Base-by-base conservation (phyloP, 257 asterid genomes). In the Penstemon eatonii region DNA sequence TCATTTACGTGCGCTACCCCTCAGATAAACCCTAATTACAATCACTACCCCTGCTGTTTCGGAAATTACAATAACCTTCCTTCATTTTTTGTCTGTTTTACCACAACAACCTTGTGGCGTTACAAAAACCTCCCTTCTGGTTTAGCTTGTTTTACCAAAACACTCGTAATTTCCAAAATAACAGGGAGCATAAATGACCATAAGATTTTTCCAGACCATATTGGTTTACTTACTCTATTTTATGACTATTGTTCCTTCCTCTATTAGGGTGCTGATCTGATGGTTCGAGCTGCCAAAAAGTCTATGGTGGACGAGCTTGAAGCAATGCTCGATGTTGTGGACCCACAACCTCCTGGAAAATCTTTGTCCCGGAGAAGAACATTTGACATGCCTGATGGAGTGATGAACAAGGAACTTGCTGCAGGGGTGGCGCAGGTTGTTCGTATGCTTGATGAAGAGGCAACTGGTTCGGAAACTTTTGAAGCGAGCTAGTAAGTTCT, bases 321-420 rank as follows among this genome's bases (percentile, higher is more conserved):
- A 75, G 96, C 96, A 61, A 94, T 89, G 96, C 97, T 94, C 5
- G 99, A 91, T 4, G 96, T 86, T 7, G 89, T 94, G 53, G 99
- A 94, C 73, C 99, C 99, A 37, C 93, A 86, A 57, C 91, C 99
- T 63, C 53, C 76, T 0, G 95, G 89, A 4, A 87, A 81, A 76
- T 78, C 88, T 15, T 37, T 75, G 46, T 76, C 85, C 42, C 66
- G 73, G 77, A 87, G 79, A 78, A 85, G 99, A 74, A 86, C 92
- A 3, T 92, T 92, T 54, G 95, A 92, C 36, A 83, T 92, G 96
- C 98, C 98, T 6, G 95, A 87, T 68, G 73, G 87, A 8, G 60
- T 64, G 47, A 76, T 87, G 60, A 83, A 81, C 77, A 91, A 85
- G 82, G 97, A 87, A 76, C 83, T 90, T 56, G 90, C 96, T 41